These are phyloP conservation scores for Umbellularia californica DNA, from an alignment of 164 flowering plant genomes.

Conservation along the genomic window DNA sequence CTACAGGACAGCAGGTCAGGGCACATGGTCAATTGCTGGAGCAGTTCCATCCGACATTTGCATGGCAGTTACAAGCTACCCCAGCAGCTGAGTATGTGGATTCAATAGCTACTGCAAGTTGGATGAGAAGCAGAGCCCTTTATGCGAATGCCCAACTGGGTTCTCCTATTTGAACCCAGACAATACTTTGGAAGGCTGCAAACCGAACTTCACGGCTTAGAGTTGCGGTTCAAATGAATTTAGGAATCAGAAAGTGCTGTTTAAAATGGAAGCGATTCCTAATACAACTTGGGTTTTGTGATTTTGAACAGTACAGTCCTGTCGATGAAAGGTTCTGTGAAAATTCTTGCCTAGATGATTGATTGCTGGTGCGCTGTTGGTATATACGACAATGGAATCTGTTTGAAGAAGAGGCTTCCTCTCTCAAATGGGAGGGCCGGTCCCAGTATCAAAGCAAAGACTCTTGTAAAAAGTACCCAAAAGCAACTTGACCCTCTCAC, in stretches of 20 bases:
- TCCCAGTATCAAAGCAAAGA: conserved; percentile 6
- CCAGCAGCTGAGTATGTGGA: too few relatives aligned
- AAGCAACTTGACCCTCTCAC: background rate
- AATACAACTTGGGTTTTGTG: conserved; percentile 39
- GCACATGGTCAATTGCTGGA: too few relatives aligned
- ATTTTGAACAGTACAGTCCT: conserved; percentile 18
- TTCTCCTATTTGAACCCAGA: too few relatives aligned
- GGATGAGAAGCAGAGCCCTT: background rate
- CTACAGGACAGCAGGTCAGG: too few relatives aligned
- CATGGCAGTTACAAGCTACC: too few relatives aligned
- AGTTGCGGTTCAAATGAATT: conserved; percentile 16
- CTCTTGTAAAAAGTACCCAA: conserved; percentile 31
- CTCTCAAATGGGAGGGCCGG: conserved; percentile 33
- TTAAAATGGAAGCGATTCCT: background rate
- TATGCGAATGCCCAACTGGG: too few relatives aligned
- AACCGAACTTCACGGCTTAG: conserved; percentile 24
- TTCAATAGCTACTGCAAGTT: background rate
- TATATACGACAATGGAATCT: conserved; percentile 16
- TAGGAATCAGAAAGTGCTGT: too few relatives aligned
- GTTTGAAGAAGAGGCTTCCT: conserved; percentile 50
- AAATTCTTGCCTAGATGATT: conserved; percentile 30
- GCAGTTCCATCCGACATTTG: too few relatives aligned
- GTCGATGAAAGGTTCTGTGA: conserved; percentile 31
- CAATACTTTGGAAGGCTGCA: conserved; percentile 30
- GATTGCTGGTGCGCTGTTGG: conserved; percentile 50